Evolutionary conservation across 345 rosid genomes (phyloP), one percentile per base, ranked within the genome.

Genomic region (Melaleuca quinquenervia): DNA sequence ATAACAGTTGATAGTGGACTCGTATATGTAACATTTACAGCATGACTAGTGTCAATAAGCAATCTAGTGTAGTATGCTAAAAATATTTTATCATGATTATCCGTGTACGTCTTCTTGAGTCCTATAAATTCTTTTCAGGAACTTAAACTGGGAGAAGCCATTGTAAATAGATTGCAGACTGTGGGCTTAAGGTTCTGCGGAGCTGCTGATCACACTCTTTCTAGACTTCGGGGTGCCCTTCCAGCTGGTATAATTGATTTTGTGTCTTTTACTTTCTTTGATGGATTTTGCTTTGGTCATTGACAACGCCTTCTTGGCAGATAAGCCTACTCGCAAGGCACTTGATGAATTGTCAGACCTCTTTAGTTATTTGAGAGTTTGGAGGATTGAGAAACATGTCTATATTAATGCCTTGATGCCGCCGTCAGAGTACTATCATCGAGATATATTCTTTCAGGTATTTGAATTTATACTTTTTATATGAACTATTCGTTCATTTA

Each of bases 131-230:
- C 75, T 87, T 91, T 86, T 90, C 95, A 97, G 99, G 99, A 95
- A 87, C 92, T 97, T 87, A 92, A 94, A 85, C 93, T 97, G 90
- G 97, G 90, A 75, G 99, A 95, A 91, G 98, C 95, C 90, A 93
- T 91, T 85, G 99, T 96, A 84, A 96, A 97, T 89, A 94, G 98
- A 90, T 91, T 97, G 91, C 98, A 96, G 92, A 94, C 98, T 85
- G 98, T 95, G 88, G 95, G 94, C 84, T 92, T 93, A 87, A 94
- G 99, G 91, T 97, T 97, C 89, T 97, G 98, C 90, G 98, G 98
- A 87, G 87, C 94, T 91, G 95, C 95, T 85, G 95, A 96, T 86
- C 96, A 95, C 88, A 98, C 98, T 82, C 96, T 97, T 90, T 96
- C 99, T 88, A 94, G 99, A 82, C 88, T 97, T 90, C 93, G 98